Evolutionary conservation across 2,329 filamentous ascomycete genomes (phyloP), one percentile per base, ranked within the genome.

Genomic region (Microsporum ferrugineum): DNA sequence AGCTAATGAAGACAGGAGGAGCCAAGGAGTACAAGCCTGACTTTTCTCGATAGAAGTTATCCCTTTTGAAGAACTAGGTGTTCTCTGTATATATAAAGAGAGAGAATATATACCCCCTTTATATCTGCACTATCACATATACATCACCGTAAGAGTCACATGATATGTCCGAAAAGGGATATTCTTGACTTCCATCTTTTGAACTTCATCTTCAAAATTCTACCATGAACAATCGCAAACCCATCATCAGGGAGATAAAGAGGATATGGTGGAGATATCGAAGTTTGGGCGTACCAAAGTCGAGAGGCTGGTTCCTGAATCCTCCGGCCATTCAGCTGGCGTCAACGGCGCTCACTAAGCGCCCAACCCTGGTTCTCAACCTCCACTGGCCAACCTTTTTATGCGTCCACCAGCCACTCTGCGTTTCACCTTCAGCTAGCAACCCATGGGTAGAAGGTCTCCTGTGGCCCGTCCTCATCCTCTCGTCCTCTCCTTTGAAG

Each of bases 1-100:
- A 95, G 74, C 74, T 95, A 64, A 91, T 89, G 79, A 87, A 85
- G 69, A 75, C 74, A 47, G 84, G 85, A 1, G 85, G 84, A 10
- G 77, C 85, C 3, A 78, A 78, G 68, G 78, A 79, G 5, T 88
- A 81, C 67, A 83, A 84, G 72, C 82, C 85, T 4, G 84, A 86
- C 58, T 88, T 82, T 68, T 77, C 78, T 63, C 78, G 78, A 43
- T 77, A 79, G 41, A 56, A 51, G 36, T 49, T 31, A 27, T 34
- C 17, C 27, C 14, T 14, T 34, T 14, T 29, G 10, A 49, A 27
- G 33, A n/a, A 39, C 29, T 5, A 12, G 17, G n/a, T 2, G 5
- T 8, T 53, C 45, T 17, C 17, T 43, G 39, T n/a, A 43, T 5
- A 43, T 43, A n/a, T 47, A 47, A 23, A 29, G 3, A 34, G 31